phyloP scores from a whole-genome alignment of 257 asterid species.

The Cinchona pubescens region DNA sequence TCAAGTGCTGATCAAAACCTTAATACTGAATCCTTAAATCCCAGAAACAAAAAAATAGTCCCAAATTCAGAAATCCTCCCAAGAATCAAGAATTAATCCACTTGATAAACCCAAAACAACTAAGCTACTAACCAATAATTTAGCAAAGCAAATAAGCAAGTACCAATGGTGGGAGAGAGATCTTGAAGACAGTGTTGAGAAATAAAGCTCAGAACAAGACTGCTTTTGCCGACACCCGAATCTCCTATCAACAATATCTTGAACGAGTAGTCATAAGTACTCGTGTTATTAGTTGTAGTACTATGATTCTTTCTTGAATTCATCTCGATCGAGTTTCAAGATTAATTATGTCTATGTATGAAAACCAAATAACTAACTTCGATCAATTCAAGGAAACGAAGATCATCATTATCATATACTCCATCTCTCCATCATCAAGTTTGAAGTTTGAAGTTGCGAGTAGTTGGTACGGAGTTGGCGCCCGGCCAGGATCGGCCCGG shows the following conservation, averaged over 20 bases:
- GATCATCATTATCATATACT: background rate
- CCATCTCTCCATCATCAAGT: conserved; percentile 13
- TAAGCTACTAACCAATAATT: background rate
- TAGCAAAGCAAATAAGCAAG: background rate
- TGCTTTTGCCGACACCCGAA: conserved; percentile 86
- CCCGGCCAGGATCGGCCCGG: background rate
- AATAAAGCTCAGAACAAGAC: conserved; percentile 67
- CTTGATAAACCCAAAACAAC: background rate
- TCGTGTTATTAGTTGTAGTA: background rate
- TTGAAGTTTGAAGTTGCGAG: conserved; percentile 11
- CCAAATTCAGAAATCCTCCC: background rate
- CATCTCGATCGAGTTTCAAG: conserved; percentile 35
- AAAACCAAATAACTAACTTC: background rate
- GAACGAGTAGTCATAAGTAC: conserved; percentile 70
- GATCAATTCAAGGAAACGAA: background rate
- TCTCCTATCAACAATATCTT: conserved; percentile 81
- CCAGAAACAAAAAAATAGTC: background rate
- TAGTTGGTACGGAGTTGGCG: conserved; percentile 23
- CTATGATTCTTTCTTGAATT: conserved; percentile 31
- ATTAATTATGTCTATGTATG: too few species aligned
- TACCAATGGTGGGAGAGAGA: conserved; percentile 80
- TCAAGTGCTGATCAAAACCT: background rate
- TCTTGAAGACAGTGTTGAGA: conserved; percentile 55
- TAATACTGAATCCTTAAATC: background rate
- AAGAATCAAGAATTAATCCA: background rate